Base-by-base conservation (phyloP, 2,329 filamentous ascomycete genomes). In the Fusarium continuum region DNA sequence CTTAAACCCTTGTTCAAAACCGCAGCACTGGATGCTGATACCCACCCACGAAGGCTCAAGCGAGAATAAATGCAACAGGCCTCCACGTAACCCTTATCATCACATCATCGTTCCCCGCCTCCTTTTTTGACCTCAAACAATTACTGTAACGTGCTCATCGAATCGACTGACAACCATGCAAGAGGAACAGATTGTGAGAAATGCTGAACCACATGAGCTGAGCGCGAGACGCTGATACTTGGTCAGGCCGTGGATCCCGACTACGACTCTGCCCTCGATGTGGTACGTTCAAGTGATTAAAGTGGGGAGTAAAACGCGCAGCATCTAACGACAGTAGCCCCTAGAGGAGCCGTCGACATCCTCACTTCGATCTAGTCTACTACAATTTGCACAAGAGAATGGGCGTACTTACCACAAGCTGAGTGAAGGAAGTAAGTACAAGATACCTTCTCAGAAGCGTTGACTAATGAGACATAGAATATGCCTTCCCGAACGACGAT, bases 401-500 rank as follows among this genome's bases (percentile, higher is more conserved):
- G 59, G 59, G 5, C 59, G 59, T 5, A 63, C 58, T 0, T 63
- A 63, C 16, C 59, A 63, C 11, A 47, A 26, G n/a, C 11, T 63
- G 6, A 63, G 59, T 4, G 58, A 58, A 58, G 59, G 59, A 11
- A 63, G 59, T 63, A 2, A 43, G 59, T 40, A 41, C 0, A 20
- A 2, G 0, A 1, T 8, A 4, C 0, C 0, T 0, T 3, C 1
- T 2, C 1, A 2, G 1, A 5, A 5, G 5, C 11, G 0, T 0
- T n/a, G 4, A 6, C 51, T 57, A 8, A 62, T 2, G 0, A 1
- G 0, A 1, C 3, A 0, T 22, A 63, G 60, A 63, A 44, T 63
- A 63, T 34, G 58, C 58, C 8, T 63, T 41, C 11, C 60, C 60
- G 3, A 63, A 63, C n/a, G 60, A 63, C n/a, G 58, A 63, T 32